These are phyloP conservation scores for Aspergillus vadensis DNA, from an alignment of 2,329 filamentous ascomycete genomes.

Conservation along the genomic window DNA sequence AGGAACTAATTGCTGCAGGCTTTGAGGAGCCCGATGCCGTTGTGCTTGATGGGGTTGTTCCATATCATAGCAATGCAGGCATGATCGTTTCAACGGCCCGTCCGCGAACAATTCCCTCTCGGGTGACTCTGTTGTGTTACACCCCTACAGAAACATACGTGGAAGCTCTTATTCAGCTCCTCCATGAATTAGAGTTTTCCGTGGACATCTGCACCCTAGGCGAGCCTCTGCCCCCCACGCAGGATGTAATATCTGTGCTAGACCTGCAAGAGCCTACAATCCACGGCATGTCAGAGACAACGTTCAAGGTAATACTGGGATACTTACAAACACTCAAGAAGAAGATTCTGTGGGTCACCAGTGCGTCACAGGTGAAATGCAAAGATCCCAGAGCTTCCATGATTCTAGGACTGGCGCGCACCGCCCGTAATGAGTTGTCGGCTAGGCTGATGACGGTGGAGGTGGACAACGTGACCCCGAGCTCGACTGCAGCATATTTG, in stretches of 20 bases:
- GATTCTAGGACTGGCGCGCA: constrained; percentile 6
- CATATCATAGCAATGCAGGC: not conserved
- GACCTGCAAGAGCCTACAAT: constrained; percentile 8
- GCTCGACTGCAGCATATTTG: not conserved
- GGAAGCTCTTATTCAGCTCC: not conserved
- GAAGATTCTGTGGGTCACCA: constrained; percentile 11
- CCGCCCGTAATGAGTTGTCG: not conserved
- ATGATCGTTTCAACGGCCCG: not conserved
- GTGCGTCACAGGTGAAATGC: not conserved
- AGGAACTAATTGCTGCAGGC: constrained; percentile 1
- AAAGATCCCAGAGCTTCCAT: constrained; percentile 26
- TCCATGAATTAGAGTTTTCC: not conserved
- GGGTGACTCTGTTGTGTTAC: not conserved
- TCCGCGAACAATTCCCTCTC: not conserved
- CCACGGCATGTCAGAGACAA: not conserved
- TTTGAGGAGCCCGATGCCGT: constrained; percentile 8
- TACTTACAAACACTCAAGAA: not conserved
- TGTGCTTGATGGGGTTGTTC: not conserved
- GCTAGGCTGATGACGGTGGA: constrained; percentile 26
- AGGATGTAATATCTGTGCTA: constrained; percentile 9
- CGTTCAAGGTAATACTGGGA: not conserved
- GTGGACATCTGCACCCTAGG: not conserved
- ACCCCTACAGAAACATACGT: not conserved
- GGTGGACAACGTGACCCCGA: constrained; percentile 18
- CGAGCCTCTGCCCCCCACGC: not conserved